Conservation (phyloP, 805 yeast genomes). For the Tetrapisispora taiwanensis region DNA sequence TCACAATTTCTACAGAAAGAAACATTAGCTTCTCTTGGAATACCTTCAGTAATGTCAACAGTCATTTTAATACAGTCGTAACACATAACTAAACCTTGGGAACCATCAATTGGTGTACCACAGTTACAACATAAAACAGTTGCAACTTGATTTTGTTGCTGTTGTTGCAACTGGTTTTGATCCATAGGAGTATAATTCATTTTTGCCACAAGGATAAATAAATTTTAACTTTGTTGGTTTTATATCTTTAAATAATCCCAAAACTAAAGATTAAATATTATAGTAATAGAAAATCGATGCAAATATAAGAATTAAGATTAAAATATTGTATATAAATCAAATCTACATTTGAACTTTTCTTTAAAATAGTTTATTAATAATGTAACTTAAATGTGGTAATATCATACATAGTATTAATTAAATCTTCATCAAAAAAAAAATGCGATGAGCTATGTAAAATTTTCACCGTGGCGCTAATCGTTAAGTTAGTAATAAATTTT, state of each 20-base stretch:
- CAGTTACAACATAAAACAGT: constrained; percentile 96
- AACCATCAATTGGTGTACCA: constrained; percentile 97
- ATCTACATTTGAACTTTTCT: too few relatives aligned
- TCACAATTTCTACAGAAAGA: constrained; percentile 97
- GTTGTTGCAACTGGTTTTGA: constrained; percentile 23
- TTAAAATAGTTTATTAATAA: too few relatives aligned
- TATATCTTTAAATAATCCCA: too few relatives aligned
- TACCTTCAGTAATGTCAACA: constrained; percentile 88
- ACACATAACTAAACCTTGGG: constrained; percentile 88
- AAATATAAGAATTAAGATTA: too few relatives aligned
- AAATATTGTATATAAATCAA: too few relatives aligned
- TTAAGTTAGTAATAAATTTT: not conserved
- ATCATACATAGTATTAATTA: not conserved
- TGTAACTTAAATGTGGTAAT: too few relatives aligned
- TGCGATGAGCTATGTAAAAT: constrained; percentile 5
- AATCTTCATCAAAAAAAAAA: not conserved
- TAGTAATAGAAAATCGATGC: too few relatives aligned
- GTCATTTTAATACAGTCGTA: constrained; percentile 92
- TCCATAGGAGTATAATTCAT: constrained; percentile 34
- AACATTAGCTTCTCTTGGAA: constrained; percentile 86
- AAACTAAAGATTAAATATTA: too few relatives aligned
- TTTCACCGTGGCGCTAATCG: not conserved
- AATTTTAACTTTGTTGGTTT: too few relatives aligned
- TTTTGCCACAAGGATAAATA: not conserved
- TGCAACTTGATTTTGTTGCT: constrained; percentile 38